Percentiles rank a stretch among this genome's conserved stretches.
Conservation (phyloP, 2,329 filamentous ascomycete genomes). For the Coniochaeta ligniaria region DNA sequence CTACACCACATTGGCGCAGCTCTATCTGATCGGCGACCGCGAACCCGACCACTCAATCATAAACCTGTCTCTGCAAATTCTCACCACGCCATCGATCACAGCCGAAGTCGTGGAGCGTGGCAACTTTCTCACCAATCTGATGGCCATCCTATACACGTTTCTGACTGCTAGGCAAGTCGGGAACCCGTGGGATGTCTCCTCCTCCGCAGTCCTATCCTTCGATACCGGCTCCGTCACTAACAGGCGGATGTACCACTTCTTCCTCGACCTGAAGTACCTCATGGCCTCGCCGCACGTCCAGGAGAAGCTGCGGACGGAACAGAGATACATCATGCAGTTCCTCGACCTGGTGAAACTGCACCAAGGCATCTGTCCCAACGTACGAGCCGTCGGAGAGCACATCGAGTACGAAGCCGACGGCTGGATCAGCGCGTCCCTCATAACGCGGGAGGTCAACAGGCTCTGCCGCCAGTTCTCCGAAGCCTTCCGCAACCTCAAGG, state of each 20-base stretch:
- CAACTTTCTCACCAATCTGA: constrained; percentile 90
- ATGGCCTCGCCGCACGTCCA: constrained; percentile 86
- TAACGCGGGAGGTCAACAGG: constrained; percentile 91
- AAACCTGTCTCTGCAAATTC: constrained; percentile 91
- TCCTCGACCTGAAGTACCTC: constrained; percentile 86
- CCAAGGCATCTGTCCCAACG: constrained; percentile 93
- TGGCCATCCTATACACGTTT: constrained; percentile 97
- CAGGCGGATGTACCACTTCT: constrained; percentile 94
- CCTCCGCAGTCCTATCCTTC: constrained; percentile 80
- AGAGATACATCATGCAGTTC: constrained; percentile 87
- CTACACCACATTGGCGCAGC: constrained; percentile 86
- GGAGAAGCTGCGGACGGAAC: constrained; percentile 72
- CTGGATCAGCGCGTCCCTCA: constrained; percentile 93
- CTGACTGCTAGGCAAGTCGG: constrained; percentile 92
- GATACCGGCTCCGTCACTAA: constrained; percentile 94
- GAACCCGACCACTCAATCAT: constrained; percentile 98
- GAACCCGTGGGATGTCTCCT: constrained; percentile 82
- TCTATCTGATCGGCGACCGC: constrained; percentile 91
- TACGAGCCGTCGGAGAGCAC: constrained; percentile 86
- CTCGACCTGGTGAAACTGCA: constrained; percentile 92
- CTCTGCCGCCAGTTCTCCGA: constrained; percentile 84
- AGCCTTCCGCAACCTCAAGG: constrained; percentile 65
- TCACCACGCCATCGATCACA: constrained; percentile 94
- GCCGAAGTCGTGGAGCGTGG: constrained; percentile 90
- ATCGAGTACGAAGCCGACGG: constrained; percentile 97